Percentiles rank a stretch among this genome's conserved stretches.
phyloP scores from a whole-genome alignment of 83 land plant species.

The Picea engelmannii region DNA sequence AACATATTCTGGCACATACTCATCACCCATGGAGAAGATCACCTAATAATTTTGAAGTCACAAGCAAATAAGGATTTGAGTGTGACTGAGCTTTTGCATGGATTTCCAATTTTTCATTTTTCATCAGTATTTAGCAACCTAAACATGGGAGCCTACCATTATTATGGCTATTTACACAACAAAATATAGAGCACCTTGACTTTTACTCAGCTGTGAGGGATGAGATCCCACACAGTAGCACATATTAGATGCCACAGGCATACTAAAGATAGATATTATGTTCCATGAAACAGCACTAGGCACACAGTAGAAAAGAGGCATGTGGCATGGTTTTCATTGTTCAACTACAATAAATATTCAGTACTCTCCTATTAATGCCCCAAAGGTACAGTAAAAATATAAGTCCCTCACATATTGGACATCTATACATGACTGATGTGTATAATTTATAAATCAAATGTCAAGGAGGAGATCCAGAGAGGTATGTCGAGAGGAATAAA shows the following conservation, averaged over 20 bases:
- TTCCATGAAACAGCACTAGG: slow-evolving; percentile 4
- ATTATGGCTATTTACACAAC: background rate
- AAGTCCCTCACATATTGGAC: background rate
- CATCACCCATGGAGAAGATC: slow-evolving; percentile 98
- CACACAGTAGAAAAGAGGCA: background rate
- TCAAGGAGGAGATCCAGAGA: slow-evolving; percentile 1
- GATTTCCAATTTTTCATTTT: background rate
- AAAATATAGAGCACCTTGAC: background rate
- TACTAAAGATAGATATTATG: background rate
- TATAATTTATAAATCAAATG: background rate
- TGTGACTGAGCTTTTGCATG: background rate
- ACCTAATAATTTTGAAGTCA: slow-evolving; percentile 48
- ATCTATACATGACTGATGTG: background rate
- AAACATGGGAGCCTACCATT: background rate
- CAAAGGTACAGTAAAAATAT: background rate
- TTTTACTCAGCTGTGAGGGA: background rate
- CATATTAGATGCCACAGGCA: background rate
- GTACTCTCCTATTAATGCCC: background rate
- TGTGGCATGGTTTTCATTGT: background rate
- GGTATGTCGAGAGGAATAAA: background rate
- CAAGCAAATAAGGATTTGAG: background rate
- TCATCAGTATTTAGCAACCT: background rate
- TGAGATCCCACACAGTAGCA: background rate
- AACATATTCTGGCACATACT: slow-evolving; percentile 96
- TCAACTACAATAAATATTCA: background rate